Base-by-base conservation (phyloP, 2,329 filamentous ascomycete species). In the Pseudogymnoascus sp. region DNA sequence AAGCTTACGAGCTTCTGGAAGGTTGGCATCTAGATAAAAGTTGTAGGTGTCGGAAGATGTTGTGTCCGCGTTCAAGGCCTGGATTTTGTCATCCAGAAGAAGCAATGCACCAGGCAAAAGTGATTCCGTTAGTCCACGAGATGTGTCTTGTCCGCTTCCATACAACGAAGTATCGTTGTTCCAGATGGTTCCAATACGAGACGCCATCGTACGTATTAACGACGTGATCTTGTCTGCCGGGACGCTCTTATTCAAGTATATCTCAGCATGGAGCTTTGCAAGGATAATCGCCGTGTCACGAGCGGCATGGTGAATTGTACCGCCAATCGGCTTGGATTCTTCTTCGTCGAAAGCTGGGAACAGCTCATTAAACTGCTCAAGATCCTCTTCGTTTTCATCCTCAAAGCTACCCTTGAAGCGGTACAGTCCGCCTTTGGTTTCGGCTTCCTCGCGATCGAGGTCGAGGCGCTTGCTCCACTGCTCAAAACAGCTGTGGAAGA, bases 1-100 rank as follows among this genome's bases (percentile, higher is more conserved):
- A 3, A 96, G 78, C 62, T 84, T 88, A 62, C 87, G 85, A 8
- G 85, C 84, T 74, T 97, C 90, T 1, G 76, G 71, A 10, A 92
- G 75, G 67, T 97, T 95, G 2, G 86, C 72, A 67, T 95, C 86
- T 0, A 82, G 85, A 72, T 99, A 99, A 71, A 99, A 96, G 73
- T 96, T 96, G 76, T 92, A 95, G 21, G 76, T 71, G 30, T 72
- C 73, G 0, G 73, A 66, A 2, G 75, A 68, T 3, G 74, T 73
- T 5, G 72, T 65, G 1, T 64, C 66, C 2, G 70, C 69, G 19
- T 70, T 71, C 57, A 80, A 79, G 35, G 76, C 74, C 35, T 78
- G 71, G 28, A 83, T 72, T 65, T 83, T 82, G 63, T 87, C 81
- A 61, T 86, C 78, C 0, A 95, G 72, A 0, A 82, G 74, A 15